Percentiles rank a stretch among this genome's conserved stretches.
Evolutionary conservation across 169 alveolate genomes (phyloP).

Genomic region (Plasmodium gallinaceum): DNA sequence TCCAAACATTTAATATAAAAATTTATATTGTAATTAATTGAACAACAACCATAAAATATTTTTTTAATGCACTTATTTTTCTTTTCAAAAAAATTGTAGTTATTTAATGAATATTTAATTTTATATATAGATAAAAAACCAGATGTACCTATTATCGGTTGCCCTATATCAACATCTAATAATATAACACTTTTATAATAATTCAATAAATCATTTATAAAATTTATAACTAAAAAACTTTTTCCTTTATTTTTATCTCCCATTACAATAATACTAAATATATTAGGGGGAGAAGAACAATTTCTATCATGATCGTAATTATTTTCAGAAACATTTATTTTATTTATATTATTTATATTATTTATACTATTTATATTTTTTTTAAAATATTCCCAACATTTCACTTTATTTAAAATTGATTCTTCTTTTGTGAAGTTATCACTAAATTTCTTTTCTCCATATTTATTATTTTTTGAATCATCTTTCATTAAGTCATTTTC

Average conservation of each 20-base stretch:
- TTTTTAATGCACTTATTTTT: conserved; percentile 51
- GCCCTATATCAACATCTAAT: conserved; percentile 60
- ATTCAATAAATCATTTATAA: conserved; percentile 46
- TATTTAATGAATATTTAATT: conserved; percentile 37
- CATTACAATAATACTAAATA: conserved; percentile 28
- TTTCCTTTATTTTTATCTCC: conserved; percentile 66
- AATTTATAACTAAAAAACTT: conserved; percentile 35
- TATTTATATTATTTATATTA: background rate
- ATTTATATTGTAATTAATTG: conserved; percentile 25
- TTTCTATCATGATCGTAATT: background rate
- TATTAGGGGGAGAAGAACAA: background rate
- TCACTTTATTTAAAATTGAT: background rate
- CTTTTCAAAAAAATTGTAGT: conserved; percentile 54
- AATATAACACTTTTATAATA: conserved; percentile 26
- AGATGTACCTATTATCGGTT: conserved; percentile 58
- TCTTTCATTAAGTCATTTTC: too few species aligned
- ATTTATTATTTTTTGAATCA: background rate
- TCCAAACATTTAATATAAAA: conserved; percentile 36
- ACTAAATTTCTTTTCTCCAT: background rate
- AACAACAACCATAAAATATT: conserved; percentile 69
- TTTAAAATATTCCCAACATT: conserved; percentile 18
- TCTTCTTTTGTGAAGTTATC: background rate
- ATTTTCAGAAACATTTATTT: conserved; percentile 6
- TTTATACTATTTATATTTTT: conserved; percentile 1
- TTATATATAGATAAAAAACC: conserved; percentile 59